Percentiles rank a stretch among this genome's conserved stretches.
Conservation (phyloP, 2,329 filamentous ascomycete species). For the Fusarium sterilihyphosum region DNA sequence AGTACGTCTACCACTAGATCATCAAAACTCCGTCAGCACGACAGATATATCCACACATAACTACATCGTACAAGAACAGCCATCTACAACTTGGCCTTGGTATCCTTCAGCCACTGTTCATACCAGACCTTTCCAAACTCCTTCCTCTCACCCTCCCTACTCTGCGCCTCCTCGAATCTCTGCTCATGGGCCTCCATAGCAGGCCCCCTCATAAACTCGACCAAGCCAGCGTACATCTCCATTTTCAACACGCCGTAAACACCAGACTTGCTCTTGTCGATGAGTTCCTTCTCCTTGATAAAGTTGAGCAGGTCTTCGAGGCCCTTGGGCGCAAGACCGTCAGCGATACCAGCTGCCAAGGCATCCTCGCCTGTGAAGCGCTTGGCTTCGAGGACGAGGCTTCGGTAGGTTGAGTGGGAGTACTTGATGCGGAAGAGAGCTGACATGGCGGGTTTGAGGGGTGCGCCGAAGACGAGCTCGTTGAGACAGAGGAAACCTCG, state of each 20-base stretch:
- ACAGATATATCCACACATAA: not conserved
- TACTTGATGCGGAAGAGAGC: constrained; percentile 79
- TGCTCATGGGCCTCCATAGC: constrained; percentile 61
- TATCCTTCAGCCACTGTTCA: constrained; percentile 59
- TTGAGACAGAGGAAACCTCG: constrained; percentile 83
- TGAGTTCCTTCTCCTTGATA: constrained; percentile 67
- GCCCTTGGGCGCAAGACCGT: constrained; percentile 68
- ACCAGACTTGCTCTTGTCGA: constrained; percentile 69
- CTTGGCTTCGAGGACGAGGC: constrained; percentile 77
- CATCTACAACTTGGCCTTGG: constrained; percentile 51
- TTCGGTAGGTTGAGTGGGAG: constrained; percentile 64
- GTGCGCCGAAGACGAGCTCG: constrained; percentile 81
- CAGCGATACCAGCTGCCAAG: constrained; percentile 73
- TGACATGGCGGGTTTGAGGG: constrained; percentile 79
- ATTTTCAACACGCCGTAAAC: constrained; percentile 78
- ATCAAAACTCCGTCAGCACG: not conserved
- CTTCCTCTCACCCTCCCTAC: constrained; percentile 53
- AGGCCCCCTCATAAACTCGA: constrained; percentile 66
- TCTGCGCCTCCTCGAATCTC: constrained; percentile 55
- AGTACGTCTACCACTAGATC: not conserved
- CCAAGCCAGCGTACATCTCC: constrained; percentile 77
- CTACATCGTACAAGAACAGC: not conserved
- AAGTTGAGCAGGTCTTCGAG: constrained; percentile 70
- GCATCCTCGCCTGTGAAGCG: constrained; percentile 73
- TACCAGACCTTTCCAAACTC: constrained; percentile 59